These are phyloP conservation scores for Excoecaria agallocha DNA, from an alignment of 345 rosid species.

Conservation along the genomic window DNA sequence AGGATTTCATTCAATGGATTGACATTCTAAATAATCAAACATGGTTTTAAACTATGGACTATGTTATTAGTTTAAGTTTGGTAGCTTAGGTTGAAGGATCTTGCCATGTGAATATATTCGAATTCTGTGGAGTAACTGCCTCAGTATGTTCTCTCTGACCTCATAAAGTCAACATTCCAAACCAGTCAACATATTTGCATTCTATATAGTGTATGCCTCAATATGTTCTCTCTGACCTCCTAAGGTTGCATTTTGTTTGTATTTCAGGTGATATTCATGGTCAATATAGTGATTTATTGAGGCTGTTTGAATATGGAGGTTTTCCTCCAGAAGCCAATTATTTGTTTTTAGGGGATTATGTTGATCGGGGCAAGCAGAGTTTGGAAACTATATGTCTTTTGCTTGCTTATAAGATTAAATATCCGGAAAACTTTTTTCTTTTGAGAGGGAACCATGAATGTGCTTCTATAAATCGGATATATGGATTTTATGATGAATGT, in stretches of 20 bases:
- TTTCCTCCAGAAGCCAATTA: conserved; percentile 90
- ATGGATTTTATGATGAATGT: conserved; percentile 94
- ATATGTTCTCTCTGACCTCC: not conserved
- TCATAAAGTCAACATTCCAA: not conserved
- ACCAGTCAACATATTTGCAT: not conserved
- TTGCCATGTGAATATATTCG: not conserved
- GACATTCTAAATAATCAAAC: not conserved
- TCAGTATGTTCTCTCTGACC: not conserved
- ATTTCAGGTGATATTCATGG: conserved; percentile 87
- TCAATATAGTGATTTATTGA: conserved; percentile 79
- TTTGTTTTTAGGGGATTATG: conserved; percentile 88
- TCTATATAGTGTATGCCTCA: not conserved
- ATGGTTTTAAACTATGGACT: not conserved
- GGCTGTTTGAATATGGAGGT: conserved; percentile 94
- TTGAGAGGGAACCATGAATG: conserved; percentile 92
- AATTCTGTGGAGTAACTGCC: not conserved
- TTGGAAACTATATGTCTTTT: conserved; percentile 93
- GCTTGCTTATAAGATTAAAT: conserved; percentile 86
- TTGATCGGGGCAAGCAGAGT: conserved; percentile 94
- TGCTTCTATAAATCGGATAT: conserved; percentile 87
- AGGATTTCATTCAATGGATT: not conserved
- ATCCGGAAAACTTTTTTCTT: conserved; percentile 88
- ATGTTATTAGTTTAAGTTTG: not conserved
- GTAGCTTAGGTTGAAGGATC: not conserved
- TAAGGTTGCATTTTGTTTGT: not conserved